Evolutionary conservation across 2,329 filamentous ascomycete species (phyloP), one percentile per base, ranked within the genome.

Genomic region (Neurospora sp.): DNA sequence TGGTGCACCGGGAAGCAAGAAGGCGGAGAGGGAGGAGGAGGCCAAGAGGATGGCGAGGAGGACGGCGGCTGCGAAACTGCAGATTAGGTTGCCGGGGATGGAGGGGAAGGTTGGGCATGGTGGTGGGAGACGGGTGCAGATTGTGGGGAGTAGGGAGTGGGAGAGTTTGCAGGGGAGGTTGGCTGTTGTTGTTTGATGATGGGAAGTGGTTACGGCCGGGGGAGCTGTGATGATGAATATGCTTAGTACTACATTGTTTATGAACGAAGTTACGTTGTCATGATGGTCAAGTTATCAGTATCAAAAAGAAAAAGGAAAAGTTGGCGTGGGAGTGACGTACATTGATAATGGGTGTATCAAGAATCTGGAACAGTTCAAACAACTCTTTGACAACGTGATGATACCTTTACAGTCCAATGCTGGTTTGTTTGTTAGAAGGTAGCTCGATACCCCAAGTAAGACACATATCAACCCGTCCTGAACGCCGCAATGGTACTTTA

Each of bases 61-160:
- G 66, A 77, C 76, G 67, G 77, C 80, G 6, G 81, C 82, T 0
- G 86, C 85, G n/a, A 81, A 79, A 71, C 75, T 87, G 74, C 83
- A 83, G 73, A 85, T 88, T 43, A 77, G 81, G 40, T 77, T 88
- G 66, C 84, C 84, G 6, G 83, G 80, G 11, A 69, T 72, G 3
- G 80, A 84, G 43, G 83, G 82, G 67, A 86, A 85, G 77, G 74
- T 78, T 70, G 76, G 82, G 67, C 73, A 78, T 5, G 82, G 77
- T 2, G 71, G 75, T 12, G 79, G 79, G 12, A 74, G 78, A 19
- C 78, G 82, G 15, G 83, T 87, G 67, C 82, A 84, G 73, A 84
- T 88, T 75, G 82, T 85, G 3, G 85, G 84, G 71, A 84, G 83
- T 19, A 78, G 80, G 68, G 85, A 87, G 77, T 88, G 86, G 86